Evolutionary conservation across 179 eudicot genomes (phyloP).

Genomic region (Silene vulgaris): DNA sequence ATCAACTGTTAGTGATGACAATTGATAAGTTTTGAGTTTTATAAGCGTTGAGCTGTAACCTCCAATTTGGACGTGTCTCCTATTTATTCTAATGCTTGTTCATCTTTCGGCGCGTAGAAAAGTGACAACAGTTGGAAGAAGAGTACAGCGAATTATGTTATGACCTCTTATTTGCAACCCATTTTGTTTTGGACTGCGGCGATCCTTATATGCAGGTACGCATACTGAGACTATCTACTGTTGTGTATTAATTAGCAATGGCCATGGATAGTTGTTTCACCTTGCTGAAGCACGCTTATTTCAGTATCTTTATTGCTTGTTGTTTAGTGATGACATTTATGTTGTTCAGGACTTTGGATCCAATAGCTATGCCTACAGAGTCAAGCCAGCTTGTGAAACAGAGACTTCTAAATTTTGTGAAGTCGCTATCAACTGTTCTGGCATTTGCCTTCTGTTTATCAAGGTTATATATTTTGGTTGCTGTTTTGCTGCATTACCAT

Average conservation of each 20-base stretch:
- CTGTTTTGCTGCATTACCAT: background rate
- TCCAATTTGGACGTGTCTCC: background rate
- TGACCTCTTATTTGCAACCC: constrained; percentile 78
- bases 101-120: constrained; percentile 46
- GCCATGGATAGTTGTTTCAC: constrained; percentile 3
- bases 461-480: constrained; percentile 38
- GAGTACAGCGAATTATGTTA: constrained; percentile 58
- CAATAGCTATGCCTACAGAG: constrained; percentile 63
- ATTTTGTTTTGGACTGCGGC: constrained; percentile 82
- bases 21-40: constrained; percentile 13
- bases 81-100: constrained; percentile 10
- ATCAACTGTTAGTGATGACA: constrained; percentile 6
- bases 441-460: constrained; percentile 81
- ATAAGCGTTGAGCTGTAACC: background rate
- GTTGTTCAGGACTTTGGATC: constrained; percentile 65
- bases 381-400: constrained; percentile 79
- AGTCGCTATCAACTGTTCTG: constrained; percentile 83
- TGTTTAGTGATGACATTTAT: constrained; percentile 12
- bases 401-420: constrained; percentile 62
- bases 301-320: constrained; percentile 1
- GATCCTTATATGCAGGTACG: constrained; percentile 79
- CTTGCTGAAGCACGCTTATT: background rate
- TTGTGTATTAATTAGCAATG: background rate
- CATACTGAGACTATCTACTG: constrained; percentile 10
- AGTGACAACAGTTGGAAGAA: constrained; percentile 71